Evolutionary conservation across 2,329 filamentous ascomycete species (phyloP).

Genomic region (Trichophyton benhamiae): DNA sequence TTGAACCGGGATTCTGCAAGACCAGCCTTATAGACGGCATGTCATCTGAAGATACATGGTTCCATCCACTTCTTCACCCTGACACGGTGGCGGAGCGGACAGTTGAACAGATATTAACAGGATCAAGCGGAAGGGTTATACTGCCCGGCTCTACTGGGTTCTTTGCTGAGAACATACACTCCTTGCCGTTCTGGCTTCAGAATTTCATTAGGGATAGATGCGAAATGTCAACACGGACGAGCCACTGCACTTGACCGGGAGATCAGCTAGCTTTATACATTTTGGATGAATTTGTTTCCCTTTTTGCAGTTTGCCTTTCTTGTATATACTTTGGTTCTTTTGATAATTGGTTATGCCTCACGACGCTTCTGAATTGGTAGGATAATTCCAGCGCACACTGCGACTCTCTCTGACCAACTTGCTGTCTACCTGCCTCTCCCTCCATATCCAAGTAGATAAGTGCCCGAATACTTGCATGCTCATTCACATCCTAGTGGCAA

Average conservation of each 20-base stretch:
- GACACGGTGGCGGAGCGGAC: constrained; percentile 54
- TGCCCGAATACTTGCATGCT: background rate
- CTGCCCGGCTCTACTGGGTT: constrained; percentile 40
- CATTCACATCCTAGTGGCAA: background rate
- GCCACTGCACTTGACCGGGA: background rate
- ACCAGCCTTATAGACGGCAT: constrained; percentile 50
- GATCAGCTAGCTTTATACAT: background rate
- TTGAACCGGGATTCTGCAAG: constrained; percentile 52
- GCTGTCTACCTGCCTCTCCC: background rate
- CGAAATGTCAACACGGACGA: constrained; percentile 19
- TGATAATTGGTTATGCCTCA: background rate
- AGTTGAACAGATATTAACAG: constrained; percentile 47
- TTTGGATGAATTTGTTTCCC: background rate
- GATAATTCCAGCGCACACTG: background rate
- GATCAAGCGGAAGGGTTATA: constrained; percentile 46
- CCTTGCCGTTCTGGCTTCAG: constrained; percentile 53
- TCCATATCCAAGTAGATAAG: background rate
- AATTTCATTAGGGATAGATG: constrained; percentile 36
- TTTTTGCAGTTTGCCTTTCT: background rate
- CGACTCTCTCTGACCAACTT: background rate
- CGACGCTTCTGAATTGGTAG: background rate
- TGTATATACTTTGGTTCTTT: background rate
- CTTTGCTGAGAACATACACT: constrained; percentile 31
- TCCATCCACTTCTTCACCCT: constrained; percentile 44
- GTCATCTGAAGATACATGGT: constrained; percentile 38